phyloP scores from a whole-genome alignment of 23 red algal genomes.

The Pyropia haitanensis region DNA sequence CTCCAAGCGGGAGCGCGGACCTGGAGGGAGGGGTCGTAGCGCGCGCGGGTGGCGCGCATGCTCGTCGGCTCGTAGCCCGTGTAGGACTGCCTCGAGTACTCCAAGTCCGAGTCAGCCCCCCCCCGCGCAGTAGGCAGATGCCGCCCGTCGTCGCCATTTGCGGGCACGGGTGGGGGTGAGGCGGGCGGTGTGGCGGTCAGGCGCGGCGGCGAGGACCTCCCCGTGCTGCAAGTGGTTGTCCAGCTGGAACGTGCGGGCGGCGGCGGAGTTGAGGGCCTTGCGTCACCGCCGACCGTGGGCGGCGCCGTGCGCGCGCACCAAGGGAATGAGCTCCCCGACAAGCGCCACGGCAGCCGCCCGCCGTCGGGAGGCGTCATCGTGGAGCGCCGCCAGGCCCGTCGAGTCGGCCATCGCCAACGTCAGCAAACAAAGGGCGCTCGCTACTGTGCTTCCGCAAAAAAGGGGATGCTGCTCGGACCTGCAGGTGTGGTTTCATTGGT shows the following conservation, averaged over 20 bases:
- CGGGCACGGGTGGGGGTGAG: slow-evolving; percentile 90
- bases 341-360: too few species aligned
- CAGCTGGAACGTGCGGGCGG: slow-evolving; percentile 35
- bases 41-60: slow-evolving; percentile 93
- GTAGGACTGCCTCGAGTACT: slow-evolving; percentile 94
- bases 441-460: too few species aligned
- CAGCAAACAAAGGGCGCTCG: too few species aligned
- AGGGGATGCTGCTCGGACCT: too few species aligned
- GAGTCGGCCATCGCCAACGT: too few species aligned
- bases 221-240: slow-evolving; percentile 69
- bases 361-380: too few species aligned
- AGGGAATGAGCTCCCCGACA: too few species aligned
- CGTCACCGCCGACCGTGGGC: background rate
- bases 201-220: slow-evolving; percentile 86
- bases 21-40: slow-evolving; percentile 95
- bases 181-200: slow-evolving; percentile 18
- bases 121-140: slow-evolving; percentile 97
- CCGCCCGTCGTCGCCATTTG: slow-evolving; percentile 97
- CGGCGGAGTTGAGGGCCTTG: slow-evolving; percentile 29
- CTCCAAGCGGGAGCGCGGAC: slow-evolving; percentile 83
- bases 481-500: too few species aligned
- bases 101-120: slow-evolving; percentile 95
- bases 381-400: too few species aligned
- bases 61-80: slow-evolving; percentile 97
- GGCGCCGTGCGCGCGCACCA: too few species aligned